These are phyloP conservation scores for Scleroderma bovista DNA, from an alignment of 768 basidiomycete species.

Conservation along the genomic window DNA sequence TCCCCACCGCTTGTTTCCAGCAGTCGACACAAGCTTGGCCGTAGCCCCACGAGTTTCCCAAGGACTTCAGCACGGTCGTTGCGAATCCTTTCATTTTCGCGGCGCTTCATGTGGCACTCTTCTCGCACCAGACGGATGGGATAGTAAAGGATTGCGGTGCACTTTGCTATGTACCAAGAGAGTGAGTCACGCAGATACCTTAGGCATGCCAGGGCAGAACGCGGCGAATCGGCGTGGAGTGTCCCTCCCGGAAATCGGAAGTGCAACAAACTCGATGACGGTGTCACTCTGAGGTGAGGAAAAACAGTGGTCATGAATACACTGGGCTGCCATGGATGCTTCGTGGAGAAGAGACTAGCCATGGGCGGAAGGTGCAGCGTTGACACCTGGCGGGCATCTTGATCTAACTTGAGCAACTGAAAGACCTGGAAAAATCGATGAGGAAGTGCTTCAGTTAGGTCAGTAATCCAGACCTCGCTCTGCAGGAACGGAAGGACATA, in stretches of 20 bases:
- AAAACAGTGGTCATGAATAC: conserved; percentile 57
- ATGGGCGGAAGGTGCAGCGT: conserved; percentile 45
- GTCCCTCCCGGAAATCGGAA: conserved; percentile 9
- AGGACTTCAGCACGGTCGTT: conserved; percentile 65
- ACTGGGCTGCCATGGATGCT: conserved; percentile 40
- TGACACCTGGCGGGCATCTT: conserved; percentile 42
- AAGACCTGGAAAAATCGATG: conserved; percentile 29
- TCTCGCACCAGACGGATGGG: conserved; percentile 61
- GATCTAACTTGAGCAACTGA: conserved; percentile 36
- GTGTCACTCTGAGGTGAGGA: conserved; percentile 48
- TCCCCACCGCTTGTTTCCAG: conserved; percentile 15
- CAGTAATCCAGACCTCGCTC: background rate
- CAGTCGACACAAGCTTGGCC: conserved; percentile 38
- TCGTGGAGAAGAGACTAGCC: conserved; percentile 43
- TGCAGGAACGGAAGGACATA: conserved; percentile 32
- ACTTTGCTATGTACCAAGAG: conserved; percentile 10
- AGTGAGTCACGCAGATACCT: conserved; percentile 6
- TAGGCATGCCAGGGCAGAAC: conserved; percentile 6
- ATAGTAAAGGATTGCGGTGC: conserved; percentile 22
- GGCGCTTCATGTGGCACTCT: conserved; percentile 60
- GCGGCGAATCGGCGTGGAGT: conserved; percentile 1
- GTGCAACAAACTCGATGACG: conserved; percentile 18
- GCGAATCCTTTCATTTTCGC: conserved; percentile 54
- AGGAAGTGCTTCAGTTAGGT: conserved; percentile 18
- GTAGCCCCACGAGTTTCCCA: conserved; percentile 54